Evolutionary conservation across 768 basidiomycete genomes (phyloP).

Genomic region (Collybiopsis confluens): DNA sequence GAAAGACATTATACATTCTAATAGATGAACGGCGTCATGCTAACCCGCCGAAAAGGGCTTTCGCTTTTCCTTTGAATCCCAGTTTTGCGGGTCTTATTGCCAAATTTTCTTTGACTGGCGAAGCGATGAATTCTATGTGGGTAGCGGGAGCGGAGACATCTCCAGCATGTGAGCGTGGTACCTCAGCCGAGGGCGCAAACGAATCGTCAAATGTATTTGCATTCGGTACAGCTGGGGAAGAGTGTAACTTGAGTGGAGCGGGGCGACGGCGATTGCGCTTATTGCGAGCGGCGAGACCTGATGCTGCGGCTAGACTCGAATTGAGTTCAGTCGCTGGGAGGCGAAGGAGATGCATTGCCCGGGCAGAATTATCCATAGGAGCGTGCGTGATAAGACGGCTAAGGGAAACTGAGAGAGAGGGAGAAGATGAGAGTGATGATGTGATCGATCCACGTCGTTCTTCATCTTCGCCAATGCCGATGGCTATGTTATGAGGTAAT

Average conservation of each 20-base stretch:
- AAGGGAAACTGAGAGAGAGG: background rate
- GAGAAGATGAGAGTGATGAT: background rate
- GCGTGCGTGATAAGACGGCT: background rate
- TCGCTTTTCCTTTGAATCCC: background rate
- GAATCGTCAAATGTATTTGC: slow-evolving; percentile 4
- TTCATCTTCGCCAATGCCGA: background rate
- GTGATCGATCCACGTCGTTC: background rate
- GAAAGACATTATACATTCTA: background rate
- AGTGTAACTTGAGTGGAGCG: slow-evolving; percentile 7
- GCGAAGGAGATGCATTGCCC: slow-evolving; percentile 6
- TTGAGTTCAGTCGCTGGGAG: background rate
- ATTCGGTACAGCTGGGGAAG: background rate
- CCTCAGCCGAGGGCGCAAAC: background rate
- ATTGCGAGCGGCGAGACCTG: background rate
- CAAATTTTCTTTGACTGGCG: background rate
- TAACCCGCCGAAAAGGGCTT: slow-evolving; percentile 5
- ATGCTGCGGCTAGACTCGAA: background rate
- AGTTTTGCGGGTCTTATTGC: background rate
- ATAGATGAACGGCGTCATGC: background rate
- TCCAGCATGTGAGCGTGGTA: background rate
- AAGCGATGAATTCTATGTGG: background rate
- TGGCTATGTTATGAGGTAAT: too few species aligned
- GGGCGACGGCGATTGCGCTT: slow-evolving; percentile 8
- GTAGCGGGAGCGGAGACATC: slow-evolving; percentile 2
- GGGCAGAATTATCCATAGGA: background rate